A percentile compares a stretch with the other conserved stretches of the same genome.
These are phyloP conservation scores for Pseudogymnoascus destructans DNA, from an alignment of 2,329 filamentous ascomycete species.

Conservation along the genomic window DNA sequence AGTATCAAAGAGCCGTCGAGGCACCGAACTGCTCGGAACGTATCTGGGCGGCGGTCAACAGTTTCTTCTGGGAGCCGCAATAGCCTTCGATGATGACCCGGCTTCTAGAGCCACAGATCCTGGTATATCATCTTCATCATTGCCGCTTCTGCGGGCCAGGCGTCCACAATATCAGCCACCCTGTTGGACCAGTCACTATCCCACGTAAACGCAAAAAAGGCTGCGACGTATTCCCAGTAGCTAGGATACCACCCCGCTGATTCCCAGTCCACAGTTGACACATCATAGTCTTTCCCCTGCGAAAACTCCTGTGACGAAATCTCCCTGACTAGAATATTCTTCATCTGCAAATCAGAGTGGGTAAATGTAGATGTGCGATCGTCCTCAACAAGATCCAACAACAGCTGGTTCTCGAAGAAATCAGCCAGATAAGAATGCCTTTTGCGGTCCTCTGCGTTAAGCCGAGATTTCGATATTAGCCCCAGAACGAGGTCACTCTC, in stretches of 20 bases:
- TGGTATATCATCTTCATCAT: slow-evolving; percentile 15
- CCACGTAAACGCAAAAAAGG: slow-evolving; percentile 15
- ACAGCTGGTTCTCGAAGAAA: slow-evolving; percentile 12
- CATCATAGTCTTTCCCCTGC: slow-evolving; percentile 1
- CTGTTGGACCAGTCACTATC: slow-evolving; percentile 16
- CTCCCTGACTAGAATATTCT: no score
- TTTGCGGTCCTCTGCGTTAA: slow-evolving; percentile 10
- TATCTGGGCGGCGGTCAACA: no score
- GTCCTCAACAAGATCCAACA: no score
- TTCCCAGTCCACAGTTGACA: slow-evolving; percentile 16
- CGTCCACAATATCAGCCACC: slow-evolving; percentile 13
- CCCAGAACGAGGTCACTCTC: slow-evolving; percentile 9
- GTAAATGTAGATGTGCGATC: no score
- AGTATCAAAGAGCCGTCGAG: no score
- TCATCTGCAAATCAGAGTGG: no score
- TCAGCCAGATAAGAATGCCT: slow-evolving; percentile 13
- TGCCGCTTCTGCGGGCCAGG: slow-evolving; percentile 14
- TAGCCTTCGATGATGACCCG: no score
- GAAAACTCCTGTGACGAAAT: neutral
- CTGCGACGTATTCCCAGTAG: slow-evolving; percentile 16
- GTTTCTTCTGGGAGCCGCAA: no score
- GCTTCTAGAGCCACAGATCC: no score
- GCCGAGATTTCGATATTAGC: slow-evolving; percentile 11
- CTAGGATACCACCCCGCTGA: slow-evolving; percentile 16
- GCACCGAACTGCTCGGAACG: no score